phyloP scores from a whole-genome alignment of 2,329 filamentous ascomycete species.

The Neoascochyta sp. region DNA sequence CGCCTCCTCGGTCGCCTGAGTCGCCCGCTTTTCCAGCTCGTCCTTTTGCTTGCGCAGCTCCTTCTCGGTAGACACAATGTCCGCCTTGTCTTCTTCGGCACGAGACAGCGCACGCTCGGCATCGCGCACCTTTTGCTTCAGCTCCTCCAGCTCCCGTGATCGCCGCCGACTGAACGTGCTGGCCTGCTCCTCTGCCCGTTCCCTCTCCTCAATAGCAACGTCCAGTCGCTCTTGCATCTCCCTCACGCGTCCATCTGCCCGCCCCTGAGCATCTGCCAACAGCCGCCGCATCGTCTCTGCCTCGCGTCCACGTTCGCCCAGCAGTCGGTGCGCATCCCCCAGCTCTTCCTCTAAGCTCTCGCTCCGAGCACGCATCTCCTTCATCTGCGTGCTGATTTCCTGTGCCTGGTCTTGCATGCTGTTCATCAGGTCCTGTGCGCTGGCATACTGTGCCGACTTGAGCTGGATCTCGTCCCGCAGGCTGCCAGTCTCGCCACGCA shows the following conservation, averaged over 20 bases:
- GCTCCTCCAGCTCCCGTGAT: constrained; percentile 80
- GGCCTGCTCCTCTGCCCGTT: constrained; percentile 87
- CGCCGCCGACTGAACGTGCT: constrained; percentile 71
- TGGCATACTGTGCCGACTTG: constrained; percentile 80
- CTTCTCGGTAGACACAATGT: constrained; percentile 68
- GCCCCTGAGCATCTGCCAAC: constrained; percentile 78
- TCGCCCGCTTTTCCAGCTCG: constrained; percentile 68
- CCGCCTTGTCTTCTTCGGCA: constrained; percentile 70
- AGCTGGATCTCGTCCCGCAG: constrained; percentile 78
- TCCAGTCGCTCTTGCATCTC: constrained; percentile 90
- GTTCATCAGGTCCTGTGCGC: constrained; percentile 77
- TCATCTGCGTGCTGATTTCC: constrained; percentile 86
- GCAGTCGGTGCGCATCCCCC: constrained; percentile 77
- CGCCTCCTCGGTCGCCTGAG: constrained; percentile 68
- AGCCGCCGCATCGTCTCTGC: constrained; percentile 91
- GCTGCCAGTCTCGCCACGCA: constrained; percentile 64
- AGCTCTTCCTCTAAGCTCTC: constrained; percentile 91
- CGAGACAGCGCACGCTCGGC: constrained; percentile 72
- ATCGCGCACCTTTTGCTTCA: constrained; percentile 74
- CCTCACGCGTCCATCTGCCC: constrained; percentile 74
- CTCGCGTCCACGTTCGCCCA: constrained; percentile 85
- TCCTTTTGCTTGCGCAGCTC: constrained; percentile 71
- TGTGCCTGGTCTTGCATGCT: constrained; percentile 91
- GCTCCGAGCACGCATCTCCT: constrained; percentile 76
- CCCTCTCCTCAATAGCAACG: constrained; percentile 85